Evolutionary conservation across 768 basidiomycete genomes (phyloP).

Genomic region (Boletus subparvulus): DNA sequence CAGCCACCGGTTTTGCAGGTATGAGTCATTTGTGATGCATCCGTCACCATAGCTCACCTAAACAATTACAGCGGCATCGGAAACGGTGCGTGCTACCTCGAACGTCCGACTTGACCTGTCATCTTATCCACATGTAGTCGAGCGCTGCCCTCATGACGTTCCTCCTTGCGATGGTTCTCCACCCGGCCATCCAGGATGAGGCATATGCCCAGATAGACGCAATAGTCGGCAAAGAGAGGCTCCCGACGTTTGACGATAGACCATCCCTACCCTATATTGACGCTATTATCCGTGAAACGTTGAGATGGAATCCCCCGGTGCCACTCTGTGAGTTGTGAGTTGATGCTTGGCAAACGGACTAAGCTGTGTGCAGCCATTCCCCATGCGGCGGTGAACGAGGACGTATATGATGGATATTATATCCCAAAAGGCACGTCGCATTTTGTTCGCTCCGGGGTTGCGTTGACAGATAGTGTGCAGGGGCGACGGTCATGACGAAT

Average conservation of each 20-base stretch:
- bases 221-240: conserved; percentile 19
- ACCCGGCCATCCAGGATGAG: conserved; percentile 20
- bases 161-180: conserved; percentile 15
- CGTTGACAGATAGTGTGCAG: conserved; percentile 5
- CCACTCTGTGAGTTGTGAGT: conserved; percentile 16
- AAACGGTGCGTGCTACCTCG: conserved; percentile 8
- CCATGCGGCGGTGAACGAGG: conserved; percentile 8
- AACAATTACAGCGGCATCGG: conserved; percentile 10
- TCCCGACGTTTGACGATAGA: conserved; percentile 19
- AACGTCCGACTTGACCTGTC: neutral
- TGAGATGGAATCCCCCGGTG: conserved; percentile 15
- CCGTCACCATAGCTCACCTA: neutral
- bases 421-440: conserved; percentile 4
- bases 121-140: conserved; percentile 7
- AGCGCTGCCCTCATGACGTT: conserved; percentile 6
- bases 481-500: conserved; percentile 28
- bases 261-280: conserved; percentile 35
- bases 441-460: neutral
- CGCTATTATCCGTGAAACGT: conserved; percentile 37
- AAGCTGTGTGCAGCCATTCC: conserved; percentile 15
- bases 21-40: neutral
- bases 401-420: conserved; percentile 19
- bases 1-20: conserved; percentile 19
- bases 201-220: conserved; percentile 16
- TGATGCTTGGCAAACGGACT: neutral